Percentiles rank a stretch among this genome's conserved stretches.
These are phyloP conservation scores for Areca catechu DNA, from an alignment of 176 grass and related monocot genomes.

Conservation along the genomic window DNA sequence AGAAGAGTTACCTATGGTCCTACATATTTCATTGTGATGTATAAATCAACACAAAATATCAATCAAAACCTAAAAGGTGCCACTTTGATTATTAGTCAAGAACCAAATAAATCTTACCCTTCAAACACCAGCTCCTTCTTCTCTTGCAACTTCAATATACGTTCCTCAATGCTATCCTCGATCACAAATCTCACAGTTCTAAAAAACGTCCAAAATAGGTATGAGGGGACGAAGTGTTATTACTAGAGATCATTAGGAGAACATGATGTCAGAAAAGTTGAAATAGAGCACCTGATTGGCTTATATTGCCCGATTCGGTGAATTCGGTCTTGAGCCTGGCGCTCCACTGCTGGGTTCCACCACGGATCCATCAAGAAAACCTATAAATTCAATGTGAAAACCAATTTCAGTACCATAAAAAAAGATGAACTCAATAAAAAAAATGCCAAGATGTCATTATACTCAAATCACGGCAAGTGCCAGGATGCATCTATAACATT, in stretches of 20 bases:
- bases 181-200: slow-evolving; percentile 88
- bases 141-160: slow-evolving; percentile 76
- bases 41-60: slow-evolving; percentile 8
- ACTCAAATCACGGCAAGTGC: too few relatives aligned
- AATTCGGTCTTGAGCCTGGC: slow-evolving; percentile 88
- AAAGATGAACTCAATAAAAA: too few relatives aligned
- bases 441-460: too few relatives aligned
- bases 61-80: neutral
- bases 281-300: slow-evolving; percentile 56
- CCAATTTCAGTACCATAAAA: neutral
- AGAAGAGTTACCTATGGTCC: too few relatives aligned
- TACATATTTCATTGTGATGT: neutral
- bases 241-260: neutral
- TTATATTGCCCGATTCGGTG: slow-evolving; percentile 97
- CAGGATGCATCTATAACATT: too few relatives aligned
- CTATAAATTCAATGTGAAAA: slow-evolving; percentile 25
- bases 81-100: neutral
- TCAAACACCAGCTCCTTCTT: slow-evolving; percentile 91
- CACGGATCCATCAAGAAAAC: slow-evolving; percentile 97
- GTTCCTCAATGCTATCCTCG: slow-evolving; percentile 60
- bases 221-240: neutral
- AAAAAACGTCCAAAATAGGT: slow-evolving; percentile 1
- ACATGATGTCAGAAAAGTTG: neutral
- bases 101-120: slow-evolving; percentile 41
- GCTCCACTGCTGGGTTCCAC: slow-evolving; percentile 94